These are phyloP conservation scores for Microbotryomycetes sp. DNA, from an alignment of 1,284 basidiomycete species.

Conservation along the genomic window DNA sequence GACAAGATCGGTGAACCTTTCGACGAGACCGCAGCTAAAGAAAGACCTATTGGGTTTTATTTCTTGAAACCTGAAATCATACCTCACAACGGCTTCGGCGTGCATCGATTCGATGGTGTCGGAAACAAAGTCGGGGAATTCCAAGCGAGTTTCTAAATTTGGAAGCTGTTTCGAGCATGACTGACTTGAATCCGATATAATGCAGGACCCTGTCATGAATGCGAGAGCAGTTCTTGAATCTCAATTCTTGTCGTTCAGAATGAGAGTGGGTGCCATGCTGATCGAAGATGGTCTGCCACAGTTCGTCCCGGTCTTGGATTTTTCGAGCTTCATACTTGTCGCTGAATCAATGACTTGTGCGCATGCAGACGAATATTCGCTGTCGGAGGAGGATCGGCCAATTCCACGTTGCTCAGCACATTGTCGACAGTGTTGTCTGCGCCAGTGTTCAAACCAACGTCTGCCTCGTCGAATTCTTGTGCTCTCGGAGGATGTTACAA, in stretches of 20 bases:
- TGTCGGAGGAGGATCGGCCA: conserved; percentile 18
- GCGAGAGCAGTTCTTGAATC: conserved; percentile 79
- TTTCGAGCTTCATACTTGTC: neutral
- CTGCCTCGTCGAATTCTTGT: conserved; percentile 10
- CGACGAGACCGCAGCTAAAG: neutral
- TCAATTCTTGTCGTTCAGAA: conserved; percentile 71
- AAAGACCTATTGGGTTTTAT: conserved; percentile 52
- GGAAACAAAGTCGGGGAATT: conserved; percentile 39
- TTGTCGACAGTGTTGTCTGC: conserved; percentile 12
- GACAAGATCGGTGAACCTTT: conserved; percentile 35
- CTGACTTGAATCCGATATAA: neutral
- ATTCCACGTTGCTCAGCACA: conserved; percentile 1
- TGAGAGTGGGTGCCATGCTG: conserved; percentile 61
- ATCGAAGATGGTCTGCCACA: conserved; percentile 42
- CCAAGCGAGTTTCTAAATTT: conserved; percentile 11
- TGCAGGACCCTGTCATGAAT: conserved; percentile 41
- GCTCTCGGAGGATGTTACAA: conserved; percentile 15
- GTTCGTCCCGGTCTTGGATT: neutral
- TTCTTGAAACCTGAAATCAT: conserved; percentile 80
- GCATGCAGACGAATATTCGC: conserved; percentile 11
- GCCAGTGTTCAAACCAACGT: conserved; percentile 9
- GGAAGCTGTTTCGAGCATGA: no score
- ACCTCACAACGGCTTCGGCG: conserved; percentile 62
- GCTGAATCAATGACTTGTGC: neutral
- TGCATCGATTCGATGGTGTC: conserved; percentile 53